Percentiles rank a stretch among this genome's conserved stretches.
Conservation (phyloP, 2,329 filamentous ascomycete genomes). For the Uncinocarpus reesii region DNA sequence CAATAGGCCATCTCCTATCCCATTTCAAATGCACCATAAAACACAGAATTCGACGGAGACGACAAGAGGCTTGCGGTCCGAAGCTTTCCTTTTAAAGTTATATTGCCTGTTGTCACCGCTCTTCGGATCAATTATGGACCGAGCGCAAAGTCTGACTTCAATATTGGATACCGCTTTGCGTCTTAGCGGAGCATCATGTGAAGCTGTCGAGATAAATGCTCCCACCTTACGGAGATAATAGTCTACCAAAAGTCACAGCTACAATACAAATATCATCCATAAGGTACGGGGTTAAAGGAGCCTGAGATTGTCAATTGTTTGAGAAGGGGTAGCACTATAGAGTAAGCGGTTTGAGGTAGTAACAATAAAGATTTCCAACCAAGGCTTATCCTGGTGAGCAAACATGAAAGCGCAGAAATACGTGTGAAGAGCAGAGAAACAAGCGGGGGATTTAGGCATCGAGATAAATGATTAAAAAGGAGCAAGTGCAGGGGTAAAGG, state of each 20-base stretch:
- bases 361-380: constrained; percentile 2
- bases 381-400: background rate
- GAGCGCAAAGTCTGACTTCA: too few species aligned
- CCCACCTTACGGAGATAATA: background rate
- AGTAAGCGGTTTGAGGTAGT: background rate
- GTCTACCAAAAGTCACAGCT: too few species aligned
- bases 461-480: constrained; percentile 1
- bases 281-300: background rate
- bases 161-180: too few species aligned
- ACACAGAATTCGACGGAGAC: too few species aligned
- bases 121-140: background rate
- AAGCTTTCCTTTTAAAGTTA: background rate
- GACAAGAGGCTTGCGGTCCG: too few species aligned
- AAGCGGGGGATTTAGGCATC: background rate
- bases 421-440: background rate
- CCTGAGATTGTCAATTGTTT: background rate
- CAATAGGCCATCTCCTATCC: too few species aligned
- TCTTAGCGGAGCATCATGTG: too few species aligned
- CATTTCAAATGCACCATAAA: too few species aligned
- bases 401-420: background rate
- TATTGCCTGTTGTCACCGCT: background rate
- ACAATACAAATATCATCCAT: too few species aligned
- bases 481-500: background rate
- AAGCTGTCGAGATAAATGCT: too few species aligned
- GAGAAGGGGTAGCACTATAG: background rate